Percentiles rank a stretch among this genome's conserved stretches.
Conservation (phyloP, 805 yeast genomes). For the Hanseniaspora guilliermondii region DNA sequence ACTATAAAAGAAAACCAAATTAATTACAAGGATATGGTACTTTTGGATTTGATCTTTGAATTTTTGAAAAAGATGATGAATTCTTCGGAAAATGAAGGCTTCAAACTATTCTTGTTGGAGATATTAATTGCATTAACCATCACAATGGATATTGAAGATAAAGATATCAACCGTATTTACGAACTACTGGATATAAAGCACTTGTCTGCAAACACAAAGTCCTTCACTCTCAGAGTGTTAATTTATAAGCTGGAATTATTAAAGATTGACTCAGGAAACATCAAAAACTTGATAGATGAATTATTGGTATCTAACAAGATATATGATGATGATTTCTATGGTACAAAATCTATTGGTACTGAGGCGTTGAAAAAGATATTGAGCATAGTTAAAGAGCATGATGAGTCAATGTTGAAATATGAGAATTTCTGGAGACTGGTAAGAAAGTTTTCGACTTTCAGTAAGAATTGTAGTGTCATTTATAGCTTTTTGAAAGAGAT, state of each 20-base stretch:
- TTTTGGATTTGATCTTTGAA: slow-evolving; percentile 28
- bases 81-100: slow-evolving; percentile 34
- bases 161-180: slow-evolving; percentile 19
- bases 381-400: slow-evolving; percentile 22
- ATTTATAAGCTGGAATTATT: slow-evolving; percentile 30
- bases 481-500: slow-evolving; percentile 37
- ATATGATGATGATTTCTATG: slow-evolving; percentile 24
- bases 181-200: slow-evolving; percentile 17
- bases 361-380: slow-evolving; percentile 34
- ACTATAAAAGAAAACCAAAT: slow-evolving; percentile 40
- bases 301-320: slow-evolving; percentile 26
- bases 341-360: slow-evolving; percentile 34
- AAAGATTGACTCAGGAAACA: slow-evolving; percentile 21
- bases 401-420: slow-evolving; percentile 36
- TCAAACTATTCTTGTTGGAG: slow-evolving; percentile 42
- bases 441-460: slow-evolving; percentile 36
- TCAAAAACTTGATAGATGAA: slow-evolving; percentile 20
- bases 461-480: slow-evolving; percentile 33
- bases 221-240: slow-evolving; percentile 24
- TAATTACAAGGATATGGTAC: slow-evolving; percentile 22
- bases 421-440: slow-evolving; percentile 45
- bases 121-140: slow-evolving; percentile 24
- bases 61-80: slow-evolving; percentile 32
- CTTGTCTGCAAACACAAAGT: slow-evolving; percentile 19
- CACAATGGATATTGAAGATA: slow-evolving; percentile 25